Conservation (phyloP, 2,329 filamentous ascomycete genomes). For the Pleochaeta shiraiana region DNA sequence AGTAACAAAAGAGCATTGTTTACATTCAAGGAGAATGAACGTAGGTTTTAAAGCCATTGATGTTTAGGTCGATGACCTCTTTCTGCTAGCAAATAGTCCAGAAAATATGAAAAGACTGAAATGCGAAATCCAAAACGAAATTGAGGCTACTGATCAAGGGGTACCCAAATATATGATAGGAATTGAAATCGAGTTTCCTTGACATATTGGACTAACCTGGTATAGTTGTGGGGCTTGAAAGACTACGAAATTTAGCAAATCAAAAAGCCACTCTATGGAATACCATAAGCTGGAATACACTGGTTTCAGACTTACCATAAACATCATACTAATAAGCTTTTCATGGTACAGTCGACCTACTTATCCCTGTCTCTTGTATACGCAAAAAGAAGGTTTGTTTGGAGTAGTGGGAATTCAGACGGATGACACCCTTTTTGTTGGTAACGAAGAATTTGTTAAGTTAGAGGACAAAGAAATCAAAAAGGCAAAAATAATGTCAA, state of each 20-base stretch:
- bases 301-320: background rate
- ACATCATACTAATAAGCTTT: background rate
- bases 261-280: no score
- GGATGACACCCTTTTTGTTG: constrained; percentile 1
- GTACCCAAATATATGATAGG: background rate
- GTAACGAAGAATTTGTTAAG: background rate
- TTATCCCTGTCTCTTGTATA: background rate
- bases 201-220: no score
- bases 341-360: background rate
- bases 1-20: background rate
- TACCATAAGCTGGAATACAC: no score
- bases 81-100: background rate
- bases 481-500: background rate
- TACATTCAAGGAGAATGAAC: background rate
- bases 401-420: constrained; percentile 5
- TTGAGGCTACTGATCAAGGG: background rate
- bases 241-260: no score
- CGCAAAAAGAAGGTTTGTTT: no score
- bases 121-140: background rate
- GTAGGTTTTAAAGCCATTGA: background rate
- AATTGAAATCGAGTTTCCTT: background rate
- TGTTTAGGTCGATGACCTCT: background rate
- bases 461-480: background rate
- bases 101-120: background rate
- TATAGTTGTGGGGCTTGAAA: no score